Percentiles rank a stretch among this genome's conserved stretches.
Evolutionary conservation across 306 rosid species (phyloP).

Genomic region (Lathyrus tuberosus): DNA sequence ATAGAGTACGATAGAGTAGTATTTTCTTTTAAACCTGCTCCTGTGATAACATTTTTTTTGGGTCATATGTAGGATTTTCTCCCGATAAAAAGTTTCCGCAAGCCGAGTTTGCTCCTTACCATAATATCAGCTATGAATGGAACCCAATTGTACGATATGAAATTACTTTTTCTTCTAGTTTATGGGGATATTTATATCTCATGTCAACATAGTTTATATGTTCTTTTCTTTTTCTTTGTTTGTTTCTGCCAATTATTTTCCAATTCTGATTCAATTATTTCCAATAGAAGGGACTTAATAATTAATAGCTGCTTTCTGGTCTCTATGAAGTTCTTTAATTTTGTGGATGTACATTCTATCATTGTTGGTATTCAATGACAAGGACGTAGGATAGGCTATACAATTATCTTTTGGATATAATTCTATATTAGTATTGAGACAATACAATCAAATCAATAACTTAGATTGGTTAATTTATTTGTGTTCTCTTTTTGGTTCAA

Average conservation of each 20-base stretch:
- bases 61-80: constrained; percentile 66
- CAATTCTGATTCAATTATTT: constrained; percentile 29
- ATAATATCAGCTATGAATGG: constrained; percentile 68
- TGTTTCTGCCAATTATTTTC: constrained; percentile 30
- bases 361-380: constrained; percentile 22
- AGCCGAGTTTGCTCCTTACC: constrained; percentile 74
- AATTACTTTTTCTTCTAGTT: constrained; percentile 22
- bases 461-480: constrained; percentile 18
- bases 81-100: constrained; percentile 86
- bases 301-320: constrained; percentile 8
- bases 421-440: constrained; percentile 32
- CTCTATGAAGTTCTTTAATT: constrained; percentile 8
- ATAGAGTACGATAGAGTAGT: not conserved
- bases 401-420: constrained; percentile 22
- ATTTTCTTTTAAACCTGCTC: constrained; percentile 38
- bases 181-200: constrained; percentile 19
- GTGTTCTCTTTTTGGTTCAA: constrained; percentile 13
- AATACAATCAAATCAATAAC: constrained; percentile 6
- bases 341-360: constrained; percentile 1
- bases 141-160: constrained; percentile 69
- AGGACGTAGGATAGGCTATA: not conserved
- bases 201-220: not conserved
- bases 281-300: constrained; percentile 19
- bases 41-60: constrained; percentile 27
- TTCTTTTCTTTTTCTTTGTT: constrained; percentile 33